phyloP scores from a whole-genome alignment of 306 rosid genomes.

The Dryas drummondii region DNA sequence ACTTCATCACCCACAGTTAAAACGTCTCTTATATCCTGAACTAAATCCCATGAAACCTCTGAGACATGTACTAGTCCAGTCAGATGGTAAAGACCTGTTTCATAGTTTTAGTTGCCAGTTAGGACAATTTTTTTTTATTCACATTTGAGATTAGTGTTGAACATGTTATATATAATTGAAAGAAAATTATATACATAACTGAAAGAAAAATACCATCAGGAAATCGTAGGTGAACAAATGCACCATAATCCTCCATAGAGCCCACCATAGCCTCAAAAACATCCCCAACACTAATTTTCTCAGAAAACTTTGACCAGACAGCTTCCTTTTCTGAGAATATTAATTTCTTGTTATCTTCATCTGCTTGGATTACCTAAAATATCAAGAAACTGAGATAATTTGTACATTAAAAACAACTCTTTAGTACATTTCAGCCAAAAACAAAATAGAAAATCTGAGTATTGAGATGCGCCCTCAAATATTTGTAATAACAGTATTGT shows the following conservation, averaged over 20 bases:
- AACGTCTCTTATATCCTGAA: conserved; percentile 82
- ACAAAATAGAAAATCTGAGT: background rate
- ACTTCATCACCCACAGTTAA: conserved; percentile 62
- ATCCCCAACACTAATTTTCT: conserved; percentile 65
- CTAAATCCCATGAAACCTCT: conserved; percentile 96
- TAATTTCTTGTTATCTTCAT: conserved; percentile 65
- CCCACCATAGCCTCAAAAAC: conserved; percentile 69
- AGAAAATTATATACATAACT: background rate
- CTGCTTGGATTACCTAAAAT: conserved; percentile 71
- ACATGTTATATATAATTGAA: background rate
- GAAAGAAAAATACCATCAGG: conserved; percentile 63
- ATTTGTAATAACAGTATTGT: background rate
- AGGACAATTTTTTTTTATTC: background rate
- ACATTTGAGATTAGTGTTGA: conserved; percentile 13
- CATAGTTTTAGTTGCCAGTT: conserved; percentile 42
- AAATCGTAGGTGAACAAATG: conserved; percentile 75
- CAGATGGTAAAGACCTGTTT: conserved; percentile 85
- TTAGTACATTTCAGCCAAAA: conserved; percentile 1
- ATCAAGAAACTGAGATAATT: conserved; percentile 34
- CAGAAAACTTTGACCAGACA: conserved; percentile 66
- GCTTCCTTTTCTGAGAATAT: conserved; percentile 92
- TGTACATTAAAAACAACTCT: conserved; percentile 9
- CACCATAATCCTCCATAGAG: conserved; percentile 82
- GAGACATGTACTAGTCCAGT: conserved; percentile 88
- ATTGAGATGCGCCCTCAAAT: background rate